These are phyloP conservation scores for Crucibulum laeve DNA, from an alignment of 768 basidiomycete genomes.

Conservation along the genomic window DNA sequence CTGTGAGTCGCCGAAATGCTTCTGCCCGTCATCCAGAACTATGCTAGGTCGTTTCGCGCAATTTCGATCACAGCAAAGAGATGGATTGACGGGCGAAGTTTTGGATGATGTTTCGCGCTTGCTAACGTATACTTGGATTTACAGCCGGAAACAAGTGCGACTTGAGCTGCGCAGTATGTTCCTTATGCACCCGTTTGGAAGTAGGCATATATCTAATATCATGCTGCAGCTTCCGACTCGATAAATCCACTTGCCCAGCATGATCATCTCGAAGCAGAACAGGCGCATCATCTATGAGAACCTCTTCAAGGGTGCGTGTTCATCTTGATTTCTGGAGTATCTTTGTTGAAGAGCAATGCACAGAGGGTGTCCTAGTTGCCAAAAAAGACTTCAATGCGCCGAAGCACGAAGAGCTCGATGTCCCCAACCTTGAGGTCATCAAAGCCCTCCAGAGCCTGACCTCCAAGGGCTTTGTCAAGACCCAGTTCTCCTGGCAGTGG, in stretches of 20 bases:
- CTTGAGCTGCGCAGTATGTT: constrained; percentile 33
- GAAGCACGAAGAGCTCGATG: constrained; percentile 88
- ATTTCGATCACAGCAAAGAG: constrained; percentile 24
- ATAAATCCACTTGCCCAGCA: constrained; percentile 46
- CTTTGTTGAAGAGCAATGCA: constrained; percentile 2
- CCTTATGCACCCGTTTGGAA: not conserved
- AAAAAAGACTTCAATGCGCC: constrained; percentile 99
- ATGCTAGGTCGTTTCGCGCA: constrained; percentile 15
- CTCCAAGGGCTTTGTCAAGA: constrained; percentile 88
- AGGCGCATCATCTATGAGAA: constrained; percentile 96
- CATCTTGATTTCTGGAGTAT: not conserved
- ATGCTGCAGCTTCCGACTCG: constrained; percentile 23
- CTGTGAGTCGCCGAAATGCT: constrained; percentile 29
- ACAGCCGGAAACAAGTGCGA: constrained; percentile 37
- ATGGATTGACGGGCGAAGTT: constrained; percentile 30
- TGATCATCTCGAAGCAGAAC: constrained; percentile 97
- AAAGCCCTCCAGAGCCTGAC: constrained; percentile 69
- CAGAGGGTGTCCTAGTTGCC: constrained; percentile 98
- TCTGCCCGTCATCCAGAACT: constrained; percentile 13
- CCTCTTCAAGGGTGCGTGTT: constrained; percentile 93
- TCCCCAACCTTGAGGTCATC: constrained; percentile 67
- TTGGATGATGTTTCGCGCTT: constrained; percentile 35
- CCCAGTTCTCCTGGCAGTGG: constrained; percentile 99
- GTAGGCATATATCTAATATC: not conserved
- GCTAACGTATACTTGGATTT: constrained; percentile 18